Evolutionary conservation across 2,329 filamentous ascomycete genomes (phyloP).

Genomic region (Colletotrichum brevisporum): DNA sequence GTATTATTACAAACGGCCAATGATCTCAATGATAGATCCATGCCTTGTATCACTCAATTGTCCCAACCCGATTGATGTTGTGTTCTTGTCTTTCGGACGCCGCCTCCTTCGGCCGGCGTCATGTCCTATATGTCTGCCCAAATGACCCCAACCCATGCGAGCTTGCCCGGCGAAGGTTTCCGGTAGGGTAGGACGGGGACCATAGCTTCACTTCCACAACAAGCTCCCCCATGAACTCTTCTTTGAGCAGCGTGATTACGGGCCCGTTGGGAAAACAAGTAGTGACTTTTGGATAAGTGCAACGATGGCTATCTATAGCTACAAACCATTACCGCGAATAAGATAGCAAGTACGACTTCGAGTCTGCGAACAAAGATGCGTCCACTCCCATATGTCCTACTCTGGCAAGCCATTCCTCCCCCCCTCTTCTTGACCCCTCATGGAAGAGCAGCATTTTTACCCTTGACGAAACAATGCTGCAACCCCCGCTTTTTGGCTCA

Average conservation of each 20-base stretch:
- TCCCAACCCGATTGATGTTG: not conserved
- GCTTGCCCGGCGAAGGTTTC: not conserved
- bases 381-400: not conserved
- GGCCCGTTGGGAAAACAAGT: not conserved
- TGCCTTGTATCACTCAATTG: slow-evolving; percentile 26
- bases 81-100: not conserved
- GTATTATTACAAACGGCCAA: slow-evolving; percentile 38
- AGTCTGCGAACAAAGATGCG: not conserved
- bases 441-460: slow-evolving; percentile 20
- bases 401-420: not conserved
- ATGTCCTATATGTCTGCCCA: too few relatives aligned
- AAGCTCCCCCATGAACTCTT: not conserved
- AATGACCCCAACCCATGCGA: too few relatives aligned
- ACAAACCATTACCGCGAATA: not conserved
- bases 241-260: not conserved
- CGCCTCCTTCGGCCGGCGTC: too few relatives aligned
- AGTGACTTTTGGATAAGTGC: not conserved
- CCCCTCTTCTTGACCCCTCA: slow-evolving; percentile 24
- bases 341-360: not conserved
- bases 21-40: slow-evolving; percentile 35
- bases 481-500: slow-evolving; percentile 33
- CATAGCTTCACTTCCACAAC: not conserved
- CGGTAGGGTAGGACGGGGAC: too few relatives aligned
- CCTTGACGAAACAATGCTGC: slow-evolving; percentile 35
- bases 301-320: not conserved